phyloP scores from a whole-genome alignment of 2,329 filamentous ascomycete species.

The Aspergillus felis region DNA sequence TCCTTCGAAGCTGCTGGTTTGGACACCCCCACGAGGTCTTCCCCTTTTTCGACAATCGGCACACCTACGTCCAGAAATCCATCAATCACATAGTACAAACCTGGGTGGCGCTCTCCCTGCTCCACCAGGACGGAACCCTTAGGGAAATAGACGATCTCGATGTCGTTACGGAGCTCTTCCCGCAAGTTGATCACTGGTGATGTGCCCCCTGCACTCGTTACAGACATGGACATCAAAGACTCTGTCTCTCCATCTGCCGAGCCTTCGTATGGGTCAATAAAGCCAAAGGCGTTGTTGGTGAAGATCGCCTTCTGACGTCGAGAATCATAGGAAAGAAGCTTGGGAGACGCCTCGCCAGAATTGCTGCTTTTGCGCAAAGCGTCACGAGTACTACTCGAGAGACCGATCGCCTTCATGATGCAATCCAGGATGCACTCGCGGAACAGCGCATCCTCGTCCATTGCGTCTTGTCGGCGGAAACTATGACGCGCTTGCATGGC shows the following conservation, averaged over 20 bases:
- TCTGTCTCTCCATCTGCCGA: conserved; percentile 76
- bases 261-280: conserved; percentile 79
- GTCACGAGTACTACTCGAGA: conserved; percentile 63
- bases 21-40: conserved; percentile 36
- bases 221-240: conserved; percentile 67
- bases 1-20: conserved; percentile 32
- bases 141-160: conserved; percentile 96
- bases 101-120: conserved; percentile 93
- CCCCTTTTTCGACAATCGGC: conserved; percentile 61
- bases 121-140: conserved; percentile 93
- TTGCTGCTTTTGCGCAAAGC: conserved; percentile 57
- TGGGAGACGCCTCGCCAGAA: conserved; percentile 81
- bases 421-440: conserved; percentile 87
- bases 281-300: conserved; percentile 86
- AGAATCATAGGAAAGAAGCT: conserved; percentile 78
- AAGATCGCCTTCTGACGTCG: conserved; percentile 75
- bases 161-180: conserved; percentile 81
- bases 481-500: conserved; percentile 23
- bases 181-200: conserved; percentile 63
- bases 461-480: conserved; percentile 70
- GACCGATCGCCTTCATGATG: conserved; percentile 88
- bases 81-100: conserved; percentile 95
- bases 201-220: conserved; percentile 59
- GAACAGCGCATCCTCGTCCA: conserved; percentile 86
- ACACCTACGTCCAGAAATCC: conserved; percentile 93